phyloP scores from a whole-genome alignment of 1,284 basidiomycete genomes.

The Ceratobasidium theobromae region DNA sequence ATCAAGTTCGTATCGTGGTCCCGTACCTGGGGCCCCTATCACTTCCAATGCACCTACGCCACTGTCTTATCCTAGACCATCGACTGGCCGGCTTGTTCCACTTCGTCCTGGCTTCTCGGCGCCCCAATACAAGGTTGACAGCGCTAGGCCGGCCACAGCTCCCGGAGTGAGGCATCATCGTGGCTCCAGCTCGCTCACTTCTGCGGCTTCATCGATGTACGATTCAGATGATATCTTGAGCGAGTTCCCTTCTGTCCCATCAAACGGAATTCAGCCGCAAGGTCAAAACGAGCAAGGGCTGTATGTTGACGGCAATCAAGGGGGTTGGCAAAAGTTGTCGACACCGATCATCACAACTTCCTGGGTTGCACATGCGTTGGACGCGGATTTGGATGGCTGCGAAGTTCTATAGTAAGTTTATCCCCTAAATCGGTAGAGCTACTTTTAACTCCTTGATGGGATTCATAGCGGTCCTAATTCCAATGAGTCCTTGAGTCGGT shows the following conservation, averaged over 20 bases:
- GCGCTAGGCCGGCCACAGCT: too few species aligned
- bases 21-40: neutral
- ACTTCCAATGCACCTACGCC: neutral
- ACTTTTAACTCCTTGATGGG: too few species aligned
- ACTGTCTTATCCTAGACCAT: slow-evolving; percentile 8
- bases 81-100: slow-evolving; percentile 1
- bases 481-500: neutral
- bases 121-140: neutral
- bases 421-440: too few species aligned
- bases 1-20: neutral
- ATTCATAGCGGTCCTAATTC: too few species aligned
- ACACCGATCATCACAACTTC: slow-evolving; percentile 18
- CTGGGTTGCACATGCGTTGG: slow-evolving; percentile 15
- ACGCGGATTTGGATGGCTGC: neutral
- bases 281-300: neutral
- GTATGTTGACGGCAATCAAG: neutral
- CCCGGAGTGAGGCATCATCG: too few species aligned
- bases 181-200: too few species aligned
- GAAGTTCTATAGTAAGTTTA: neutral
- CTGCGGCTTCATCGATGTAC: neutral
- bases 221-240: neutral
- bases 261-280: neutral
- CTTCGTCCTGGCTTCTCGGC: neutral
- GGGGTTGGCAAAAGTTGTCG: neutral
- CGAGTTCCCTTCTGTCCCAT: slow-evolving; percentile 18